A percentile compares a stretch with the other conserved stretches of the same genome.
Conservation (phyloP, 805 yeast species). For the Pichia manshurica region DNA sequence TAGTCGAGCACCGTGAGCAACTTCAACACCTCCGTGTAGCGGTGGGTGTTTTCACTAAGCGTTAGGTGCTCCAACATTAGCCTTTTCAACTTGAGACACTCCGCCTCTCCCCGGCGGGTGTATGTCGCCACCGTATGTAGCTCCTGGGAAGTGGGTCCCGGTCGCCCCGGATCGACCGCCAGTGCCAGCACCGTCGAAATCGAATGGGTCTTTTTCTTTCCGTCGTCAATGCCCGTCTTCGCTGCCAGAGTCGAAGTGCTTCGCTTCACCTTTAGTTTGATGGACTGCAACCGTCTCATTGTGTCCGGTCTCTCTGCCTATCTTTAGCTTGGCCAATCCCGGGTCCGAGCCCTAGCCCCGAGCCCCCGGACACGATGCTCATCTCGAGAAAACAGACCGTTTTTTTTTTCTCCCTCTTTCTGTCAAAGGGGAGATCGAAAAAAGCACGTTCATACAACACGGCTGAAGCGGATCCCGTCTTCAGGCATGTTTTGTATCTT, state of each 20-base stretch:
- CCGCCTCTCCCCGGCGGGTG: not conserved
- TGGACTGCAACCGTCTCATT: not conserved
- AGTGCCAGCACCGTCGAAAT: not conserved
- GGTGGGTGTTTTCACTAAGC: not conserved
- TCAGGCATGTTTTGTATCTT: too few relatives aligned
- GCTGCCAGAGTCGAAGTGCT: not conserved
- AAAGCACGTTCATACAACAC: too few relatives aligned
- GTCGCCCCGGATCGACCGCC: not conserved
- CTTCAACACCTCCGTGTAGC: not conserved
- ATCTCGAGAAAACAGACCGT: too few relatives aligned
- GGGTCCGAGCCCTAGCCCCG: too few relatives aligned
- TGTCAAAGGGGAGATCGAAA: too few relatives aligned
- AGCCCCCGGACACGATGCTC: too few relatives aligned
- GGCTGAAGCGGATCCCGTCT: too few relatives aligned
- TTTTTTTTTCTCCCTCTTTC: too few relatives aligned
- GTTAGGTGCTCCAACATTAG: not conserved
- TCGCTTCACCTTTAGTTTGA: slow-evolving; percentile 1
- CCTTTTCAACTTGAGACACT: slow-evolving; percentile 2
- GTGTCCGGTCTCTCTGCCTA: not conserved
- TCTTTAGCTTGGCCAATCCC: too few relatives aligned
- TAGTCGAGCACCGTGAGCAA: not conserved
- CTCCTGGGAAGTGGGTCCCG: slow-evolving; percentile 3
- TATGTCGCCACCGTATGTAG: slow-evolving; percentile 1
- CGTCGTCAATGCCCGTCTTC: not conserved
- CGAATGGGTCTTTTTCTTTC: not conserved